Base-by-base conservation (phyloP, 768 basidiomycete species). In the Trametes gibbosa region DNA sequence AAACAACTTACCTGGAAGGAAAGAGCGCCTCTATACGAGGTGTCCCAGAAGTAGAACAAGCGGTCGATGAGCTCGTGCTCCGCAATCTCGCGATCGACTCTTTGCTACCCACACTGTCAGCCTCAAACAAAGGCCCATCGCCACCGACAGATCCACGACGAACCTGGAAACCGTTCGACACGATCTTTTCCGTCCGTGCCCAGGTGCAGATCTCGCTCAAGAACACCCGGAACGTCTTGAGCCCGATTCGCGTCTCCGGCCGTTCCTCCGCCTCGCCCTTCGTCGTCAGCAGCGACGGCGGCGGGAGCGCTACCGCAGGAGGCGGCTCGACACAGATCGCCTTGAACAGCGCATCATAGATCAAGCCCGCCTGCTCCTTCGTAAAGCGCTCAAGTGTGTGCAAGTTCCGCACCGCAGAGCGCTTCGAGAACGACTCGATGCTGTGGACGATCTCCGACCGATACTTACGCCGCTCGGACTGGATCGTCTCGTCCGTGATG, bases 1-100 rank as follows among this genome's bases (percentile, higher is more conserved):
- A 19, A 9, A 23, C n/a, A 37, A 69, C 77, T n/a, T 50, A 88
- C 92, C 79, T 96, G 94, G 73, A 96, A 88, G 4, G 93, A 94
- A 40, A 99, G 73, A 1, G 95, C 88, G 0, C 95, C 96, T 58
- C 81, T 77, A 69, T 82, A 84, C 19, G 86, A 82, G 2, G 77
- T 81, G 75, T 99, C 97, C 96, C 96, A 99, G 68, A 92, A 93
- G 75, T 81, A 94, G 76, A 97, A 99, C 49, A 99, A 73, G 23
- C 95, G 79, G 68, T 98, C 93, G 54, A 98, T 91, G 58, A 99
- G 81, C 66, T 97, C 95, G 67, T 98, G 97, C 61, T 99, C 97
- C 34, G 93, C 94, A n/a, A 96, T 81, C 66, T 87, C 84, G 49
- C 91, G 82, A 68, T 97, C 93, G 23, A 93, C 77, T 50, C 97